Evolutionary conservation across 73 alveolate species (phyloP).

Genomic region (Paramecium sonneborni): DNA sequence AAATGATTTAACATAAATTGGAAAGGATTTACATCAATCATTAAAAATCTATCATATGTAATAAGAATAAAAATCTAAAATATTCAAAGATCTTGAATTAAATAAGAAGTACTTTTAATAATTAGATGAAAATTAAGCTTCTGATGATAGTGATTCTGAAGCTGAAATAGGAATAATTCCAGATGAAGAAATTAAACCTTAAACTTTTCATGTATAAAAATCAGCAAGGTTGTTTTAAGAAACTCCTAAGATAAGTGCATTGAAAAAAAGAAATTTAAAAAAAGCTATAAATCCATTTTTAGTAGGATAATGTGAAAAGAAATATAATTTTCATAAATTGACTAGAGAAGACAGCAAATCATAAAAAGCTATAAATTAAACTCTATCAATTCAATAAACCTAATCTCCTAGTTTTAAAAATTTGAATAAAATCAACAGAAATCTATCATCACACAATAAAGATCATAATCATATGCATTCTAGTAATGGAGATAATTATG

Average conservation of each 20-base stretch:
- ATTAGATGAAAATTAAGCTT: background rate
- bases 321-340: background rate
- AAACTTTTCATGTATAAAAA: background rate
- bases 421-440: background rate
- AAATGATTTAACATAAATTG: background rate
- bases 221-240: background rate
- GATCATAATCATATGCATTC: background rate
- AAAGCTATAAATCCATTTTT: background rate
- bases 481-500: background rate
- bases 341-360: background rate
- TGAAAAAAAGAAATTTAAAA: background rate
- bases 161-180: background rate
- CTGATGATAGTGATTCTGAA: slow-evolving; percentile 29
- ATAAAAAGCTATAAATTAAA: background rate
- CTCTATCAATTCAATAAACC: background rate
- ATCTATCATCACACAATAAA: background rate
- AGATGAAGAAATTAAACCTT: background rate
- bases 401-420: background rate
- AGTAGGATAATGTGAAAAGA: background rate
- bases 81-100: background rate
- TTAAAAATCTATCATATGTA: background rate
- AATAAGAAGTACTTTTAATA: background rate
- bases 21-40: background rate
- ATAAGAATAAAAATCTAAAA: background rate
- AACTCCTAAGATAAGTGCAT: background rate